A percentile compares a stretch with the other conserved stretches of the same genome.
phyloP scores from a whole-genome alignment of 495 filamentous ascomycete species.

The Xylona heveae region DNA sequence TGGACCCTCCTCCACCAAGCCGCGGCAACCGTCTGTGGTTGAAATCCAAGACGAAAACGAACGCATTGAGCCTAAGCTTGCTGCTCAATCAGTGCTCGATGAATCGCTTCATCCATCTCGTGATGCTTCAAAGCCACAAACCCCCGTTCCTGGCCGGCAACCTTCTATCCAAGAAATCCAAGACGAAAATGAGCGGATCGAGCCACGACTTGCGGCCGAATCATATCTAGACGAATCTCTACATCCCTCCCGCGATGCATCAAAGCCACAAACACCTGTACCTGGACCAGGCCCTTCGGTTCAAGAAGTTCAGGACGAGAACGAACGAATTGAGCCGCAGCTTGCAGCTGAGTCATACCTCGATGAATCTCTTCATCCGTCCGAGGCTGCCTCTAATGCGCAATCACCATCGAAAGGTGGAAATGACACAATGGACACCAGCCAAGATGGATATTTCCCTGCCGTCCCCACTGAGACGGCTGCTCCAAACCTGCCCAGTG shows the following conservation, averaged over 20 bases:
- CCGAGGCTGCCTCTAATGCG: constrained; percentile 21
- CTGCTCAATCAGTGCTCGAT: constrained; percentile 6
- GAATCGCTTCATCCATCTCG: constrained; percentile 2
- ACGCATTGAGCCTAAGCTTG: constrained; percentile 3
- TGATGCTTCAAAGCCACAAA: not conserved
- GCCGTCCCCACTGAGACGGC: constrained; percentile 13
- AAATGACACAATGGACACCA: constrained; percentile 20
- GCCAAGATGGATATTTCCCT: constrained; percentile 36
- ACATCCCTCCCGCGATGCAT: too few relatives aligned
- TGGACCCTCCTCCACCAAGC: constrained; percentile 14
- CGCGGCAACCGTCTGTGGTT: constrained; percentile 36
- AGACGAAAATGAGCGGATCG: too few relatives aligned
- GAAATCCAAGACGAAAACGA: constrained; percentile 26
- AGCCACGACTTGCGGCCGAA: too few relatives aligned
- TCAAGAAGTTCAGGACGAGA: constrained; percentile 27
- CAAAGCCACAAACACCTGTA: too few relatives aligned
- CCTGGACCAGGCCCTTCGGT: not conserved
- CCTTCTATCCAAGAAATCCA: not conserved
- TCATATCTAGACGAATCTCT: too few relatives aligned
- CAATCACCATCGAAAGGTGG: constrained; percentile 10
- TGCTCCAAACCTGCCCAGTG: constrained; percentile 11
- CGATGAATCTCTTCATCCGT: constrained; percentile 29
- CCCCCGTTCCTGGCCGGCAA: too few relatives aligned
- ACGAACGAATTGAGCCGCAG: constrained; percentile 17
- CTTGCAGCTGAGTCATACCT: constrained; percentile 19